These are phyloP conservation scores for Cordyceps farinosa DNA, from an alignment of 2,329 filamentous ascomycete genomes.

Conservation along the genomic window DNA sequence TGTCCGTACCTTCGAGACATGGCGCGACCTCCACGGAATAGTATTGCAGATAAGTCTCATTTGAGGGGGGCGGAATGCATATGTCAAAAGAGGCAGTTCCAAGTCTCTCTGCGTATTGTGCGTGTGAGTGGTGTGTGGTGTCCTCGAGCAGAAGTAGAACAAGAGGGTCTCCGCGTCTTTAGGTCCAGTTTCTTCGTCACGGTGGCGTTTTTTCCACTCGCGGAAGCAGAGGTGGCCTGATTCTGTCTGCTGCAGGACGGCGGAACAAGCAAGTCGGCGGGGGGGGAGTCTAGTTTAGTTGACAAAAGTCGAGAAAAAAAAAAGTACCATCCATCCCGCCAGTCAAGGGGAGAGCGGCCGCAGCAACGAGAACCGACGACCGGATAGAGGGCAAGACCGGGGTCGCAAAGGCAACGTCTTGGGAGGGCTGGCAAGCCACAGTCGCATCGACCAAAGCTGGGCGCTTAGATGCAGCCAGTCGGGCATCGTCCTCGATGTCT, in stretches of 20 bases:
- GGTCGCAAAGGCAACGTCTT: neutral
- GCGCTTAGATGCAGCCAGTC: conserved; percentile 11
- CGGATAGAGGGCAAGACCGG: neutral
- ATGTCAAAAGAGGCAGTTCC: neutral
- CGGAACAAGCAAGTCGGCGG: neutral
- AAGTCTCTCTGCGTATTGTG: neutral
- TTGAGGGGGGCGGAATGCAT: neutral
- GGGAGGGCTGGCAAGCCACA: neutral
- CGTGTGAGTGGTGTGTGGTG: neutral
- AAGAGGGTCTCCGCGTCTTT: too few relatives aligned
- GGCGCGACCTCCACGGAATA: neutral
- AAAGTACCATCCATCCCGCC: neutral
- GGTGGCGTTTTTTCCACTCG: neutral
- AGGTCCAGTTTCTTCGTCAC: too few relatives aligned
- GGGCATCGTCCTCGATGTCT: neutral
- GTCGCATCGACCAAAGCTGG: neutral
- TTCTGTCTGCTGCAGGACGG: neutral
- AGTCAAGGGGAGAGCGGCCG: neutral
- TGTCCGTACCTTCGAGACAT: neutral
- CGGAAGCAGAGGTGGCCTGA: neutral
- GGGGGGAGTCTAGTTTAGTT: neutral
- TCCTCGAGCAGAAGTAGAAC: too few relatives aligned
- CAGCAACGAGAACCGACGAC: neutral
- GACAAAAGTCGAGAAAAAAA: neutral
- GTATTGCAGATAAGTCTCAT: neutral